phyloP scores from a whole-genome alignment of 345 rosid species.

The Eucalyptus melliodora region DNA sequence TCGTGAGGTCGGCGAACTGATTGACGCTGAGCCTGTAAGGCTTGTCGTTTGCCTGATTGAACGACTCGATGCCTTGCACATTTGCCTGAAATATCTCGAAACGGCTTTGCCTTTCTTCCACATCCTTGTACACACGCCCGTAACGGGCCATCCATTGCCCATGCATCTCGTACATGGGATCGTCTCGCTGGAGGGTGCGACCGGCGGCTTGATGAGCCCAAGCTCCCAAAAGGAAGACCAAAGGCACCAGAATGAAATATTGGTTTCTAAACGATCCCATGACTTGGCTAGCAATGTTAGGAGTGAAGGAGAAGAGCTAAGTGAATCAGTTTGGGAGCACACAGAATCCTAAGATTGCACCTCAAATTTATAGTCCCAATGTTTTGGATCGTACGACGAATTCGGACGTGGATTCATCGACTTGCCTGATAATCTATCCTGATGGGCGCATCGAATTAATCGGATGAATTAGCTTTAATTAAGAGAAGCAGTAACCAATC shows the following conservation, averaged over 20 bases:
- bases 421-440: background rate
- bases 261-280: background rate
- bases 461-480: background rate
- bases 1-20: constrained; percentile 32
- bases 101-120: constrained; percentile 16
- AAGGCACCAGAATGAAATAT: background rate
- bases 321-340: background rate
- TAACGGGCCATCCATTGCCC: constrained; percentile 18
- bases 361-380: background rate
- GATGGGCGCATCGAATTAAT: background rate
- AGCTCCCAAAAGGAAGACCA: constrained; percentile 1
- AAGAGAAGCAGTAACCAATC: background rate
- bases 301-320: background rate
- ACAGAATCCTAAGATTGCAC: background rate
- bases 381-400: background rate
- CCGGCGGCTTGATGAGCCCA: background rate
- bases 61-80: constrained; percentile 11
- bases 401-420: background rate
- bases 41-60: constrained; percentile 13
- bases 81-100: constrained; percentile 29
- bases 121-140: constrained; percentile 5
- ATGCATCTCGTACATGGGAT: constrained; percentile 2
- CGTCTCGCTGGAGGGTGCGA: background rate
- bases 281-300: background rate
- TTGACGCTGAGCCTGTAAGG: constrained; percentile 30